Base-by-base conservation (phyloP, 495 filamentous ascomycete genomes). In the Aspergillus kassunensis region DNA sequence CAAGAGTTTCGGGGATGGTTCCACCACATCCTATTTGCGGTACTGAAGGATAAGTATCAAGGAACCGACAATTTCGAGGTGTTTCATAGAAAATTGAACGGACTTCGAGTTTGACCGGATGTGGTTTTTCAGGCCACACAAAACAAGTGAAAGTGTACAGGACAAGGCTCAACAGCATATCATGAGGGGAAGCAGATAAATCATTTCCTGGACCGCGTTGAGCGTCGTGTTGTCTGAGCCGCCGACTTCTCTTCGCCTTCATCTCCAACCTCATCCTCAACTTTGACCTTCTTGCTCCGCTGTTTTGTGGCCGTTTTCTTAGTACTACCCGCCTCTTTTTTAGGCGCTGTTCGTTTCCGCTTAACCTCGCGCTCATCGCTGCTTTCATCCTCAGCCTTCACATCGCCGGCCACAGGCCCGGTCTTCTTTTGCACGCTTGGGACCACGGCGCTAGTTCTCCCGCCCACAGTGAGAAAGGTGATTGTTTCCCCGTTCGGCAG, bases 371-470 rank as follows among this genome's bases (percentile, higher is more conserved):
- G 51, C 33, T 62, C 41, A 11, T 54, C 48, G 3, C 42, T 65
- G 48, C 64, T 59, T 21, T 29, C 47, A 52, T 61, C 56, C 11
- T 69, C 68, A 3, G 60, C 57, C 35, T 52, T 57, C 4, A 65
- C 53, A 7, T 71, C 70, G 40, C 69, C 73, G 9, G 66, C 60
- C 33, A 69, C 69, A 21, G 73, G 65, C 13, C 77, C 80, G 0
- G 82, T 84, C 74, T 95, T 95, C 70, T 91, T 93, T 73, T 97
- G 93, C 23, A 91, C 71, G 49, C 77, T 83, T 0, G 88, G 90
- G 6, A 92, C 89, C 29, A 93, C 82, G 21, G 89, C 92, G 55
- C 88, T 95, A 3, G 93, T 96, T 53, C 93, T 77, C 3, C 90
- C 89, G 3, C 91, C 90, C 5, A 97, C 91, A 11, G 85, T 96